Conservation (phyloP, 2,329 filamentous ascomycete species). For the Rachicladosporium sp. region DNA sequence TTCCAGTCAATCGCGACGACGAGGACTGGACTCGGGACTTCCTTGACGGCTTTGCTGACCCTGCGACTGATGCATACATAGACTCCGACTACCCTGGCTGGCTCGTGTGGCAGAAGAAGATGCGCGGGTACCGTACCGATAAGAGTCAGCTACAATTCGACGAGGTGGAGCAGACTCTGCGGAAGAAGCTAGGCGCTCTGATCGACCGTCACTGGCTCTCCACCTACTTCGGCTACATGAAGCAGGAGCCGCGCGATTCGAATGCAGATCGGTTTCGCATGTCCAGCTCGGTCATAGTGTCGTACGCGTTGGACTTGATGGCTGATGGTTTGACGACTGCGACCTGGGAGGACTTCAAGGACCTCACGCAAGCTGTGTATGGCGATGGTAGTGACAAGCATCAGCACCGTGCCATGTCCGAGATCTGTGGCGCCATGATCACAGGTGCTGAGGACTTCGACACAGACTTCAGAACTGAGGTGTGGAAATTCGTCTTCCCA, state of each 20-base stretch:
- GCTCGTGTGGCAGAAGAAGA: constrained; percentile 86
- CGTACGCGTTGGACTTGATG: constrained; percentile 83
- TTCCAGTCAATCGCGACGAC: constrained; percentile 63
- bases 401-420: constrained; percentile 87
- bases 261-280: constrained; percentile 79
- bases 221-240: constrained; percentile 82
- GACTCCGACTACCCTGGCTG: constrained; percentile 89
- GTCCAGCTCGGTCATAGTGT: constrained; percentile 72
- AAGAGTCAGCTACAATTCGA: constrained; percentile 66
- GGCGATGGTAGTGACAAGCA: constrained; percentile 94
- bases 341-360: constrained; percentile 78
- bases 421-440: constrained; percentile 80
- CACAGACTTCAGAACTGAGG: constrained; percentile 56
- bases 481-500: constrained; percentile 86
- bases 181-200: constrained; percentile 66
- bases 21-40: constrained; percentile 67
- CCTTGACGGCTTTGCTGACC: constrained; percentile 62
- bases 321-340: constrained; percentile 64
- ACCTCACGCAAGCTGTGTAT: constrained; percentile 64
- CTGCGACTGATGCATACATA: constrained; percentile 74
- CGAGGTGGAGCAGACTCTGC: constrained; percentile 59
- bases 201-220: constrained; percentile 77
- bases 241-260: constrained; percentile 83
- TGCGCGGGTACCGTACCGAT: constrained; percentile 66
- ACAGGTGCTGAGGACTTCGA: constrained; percentile 69